Percentiles rank a stretch among this genome's conserved stretches.
Evolutionary conservation across 1,284 basidiomycete species (phyloP).

Genomic region (Sanguinoderma infundibulare): DNA sequence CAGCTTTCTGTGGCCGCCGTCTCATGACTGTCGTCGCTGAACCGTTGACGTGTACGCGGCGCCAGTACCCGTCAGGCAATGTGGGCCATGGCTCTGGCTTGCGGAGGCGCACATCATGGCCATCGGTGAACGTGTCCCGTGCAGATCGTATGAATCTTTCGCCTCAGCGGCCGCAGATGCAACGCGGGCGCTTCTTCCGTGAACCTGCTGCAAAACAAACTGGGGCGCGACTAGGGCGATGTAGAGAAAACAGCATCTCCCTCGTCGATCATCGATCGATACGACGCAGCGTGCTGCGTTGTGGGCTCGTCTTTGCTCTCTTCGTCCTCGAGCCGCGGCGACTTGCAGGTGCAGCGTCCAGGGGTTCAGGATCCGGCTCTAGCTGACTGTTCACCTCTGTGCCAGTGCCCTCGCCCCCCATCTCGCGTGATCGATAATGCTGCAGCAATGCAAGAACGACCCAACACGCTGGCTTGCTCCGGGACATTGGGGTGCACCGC

Average conservation of each 20-base stretch:
- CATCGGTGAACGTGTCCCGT: background rate
- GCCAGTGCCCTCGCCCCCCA: background rate
- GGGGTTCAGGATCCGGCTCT: background rate
- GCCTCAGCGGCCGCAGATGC: background rate
- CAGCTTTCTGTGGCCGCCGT: background rate
- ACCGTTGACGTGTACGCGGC: background rate
- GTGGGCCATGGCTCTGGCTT: background rate
- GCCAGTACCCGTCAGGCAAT: background rate
- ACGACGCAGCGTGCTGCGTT: slow-evolving; percentile 1
- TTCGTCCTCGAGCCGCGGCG: background rate
- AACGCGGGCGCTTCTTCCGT: background rate
- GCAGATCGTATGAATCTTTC: background rate
- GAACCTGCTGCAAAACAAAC: no score
- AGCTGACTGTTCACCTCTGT: background rate
- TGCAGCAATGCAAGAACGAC: background rate
- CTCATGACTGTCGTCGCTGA: background rate
- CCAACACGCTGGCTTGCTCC: slow-evolving; percentile 1
- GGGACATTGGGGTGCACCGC: background rate
- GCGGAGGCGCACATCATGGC: background rate
- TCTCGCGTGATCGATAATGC: background rate
- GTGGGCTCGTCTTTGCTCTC: background rate
- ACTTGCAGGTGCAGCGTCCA: background rate
- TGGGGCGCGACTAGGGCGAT: background rate
- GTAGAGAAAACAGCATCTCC: background rate
- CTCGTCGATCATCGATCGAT: slow-evolving; percentile 16